Conservation (phyloP, 2,329 filamentous ascomycete species). For the Verticillium nonalfalfae region DNA sequence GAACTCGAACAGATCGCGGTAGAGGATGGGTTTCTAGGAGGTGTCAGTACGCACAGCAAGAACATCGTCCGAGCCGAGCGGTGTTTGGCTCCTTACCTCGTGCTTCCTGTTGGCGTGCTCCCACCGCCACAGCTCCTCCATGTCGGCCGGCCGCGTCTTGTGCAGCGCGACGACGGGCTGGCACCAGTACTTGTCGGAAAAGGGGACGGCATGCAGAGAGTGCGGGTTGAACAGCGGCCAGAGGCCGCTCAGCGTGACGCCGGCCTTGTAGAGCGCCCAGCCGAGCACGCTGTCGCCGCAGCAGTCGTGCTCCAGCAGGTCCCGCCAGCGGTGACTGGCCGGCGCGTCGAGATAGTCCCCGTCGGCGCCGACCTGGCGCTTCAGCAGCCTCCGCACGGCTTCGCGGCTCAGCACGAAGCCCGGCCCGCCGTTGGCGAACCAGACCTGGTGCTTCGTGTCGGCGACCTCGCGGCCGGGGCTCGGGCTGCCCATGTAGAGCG, state of each 20-base stretch:
- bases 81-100: slow-evolving; percentile 18
- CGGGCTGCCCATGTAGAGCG: slow-evolving; percentile 43
- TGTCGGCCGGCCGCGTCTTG: slow-evolving; percentile 38
- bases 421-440: slow-evolving; percentile 42
- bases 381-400: slow-evolving; percentile 33
- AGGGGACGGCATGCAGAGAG: slow-evolving; percentile 40
- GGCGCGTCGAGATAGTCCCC: slow-evolving; percentile 32
- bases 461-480: slow-evolving; percentile 28
- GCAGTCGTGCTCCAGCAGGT: slow-evolving; percentile 37
- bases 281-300: slow-evolving; percentile 47
- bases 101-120: slow-evolving; percentile 23
- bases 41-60: not conserved
- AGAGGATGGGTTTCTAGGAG: slow-evolving; percentile 25
- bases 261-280: slow-evolving; percentile 35
- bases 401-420: slow-evolving; percentile 39
- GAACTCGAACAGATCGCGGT: slow-evolving; percentile 29
- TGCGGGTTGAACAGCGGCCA: slow-evolving; percentile 46
- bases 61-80: too few relatives aligned
- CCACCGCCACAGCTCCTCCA: slow-evolving; percentile 42
- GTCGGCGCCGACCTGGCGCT: slow-evolving; percentile 18
- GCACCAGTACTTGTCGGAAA: slow-evolving; percentile 40
- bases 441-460: slow-evolving; percentile 24
- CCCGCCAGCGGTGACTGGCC: slow-evolving; percentile 31
- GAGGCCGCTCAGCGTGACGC: slow-evolving; percentile 36
- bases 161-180: slow-evolving; percentile 43